A percentile compares a stretch with the other conserved stretches of the same genome.
Conservation (phyloP, 2,329 filamentous ascomycete genomes). For the Fusarium sublunatum region DNA sequence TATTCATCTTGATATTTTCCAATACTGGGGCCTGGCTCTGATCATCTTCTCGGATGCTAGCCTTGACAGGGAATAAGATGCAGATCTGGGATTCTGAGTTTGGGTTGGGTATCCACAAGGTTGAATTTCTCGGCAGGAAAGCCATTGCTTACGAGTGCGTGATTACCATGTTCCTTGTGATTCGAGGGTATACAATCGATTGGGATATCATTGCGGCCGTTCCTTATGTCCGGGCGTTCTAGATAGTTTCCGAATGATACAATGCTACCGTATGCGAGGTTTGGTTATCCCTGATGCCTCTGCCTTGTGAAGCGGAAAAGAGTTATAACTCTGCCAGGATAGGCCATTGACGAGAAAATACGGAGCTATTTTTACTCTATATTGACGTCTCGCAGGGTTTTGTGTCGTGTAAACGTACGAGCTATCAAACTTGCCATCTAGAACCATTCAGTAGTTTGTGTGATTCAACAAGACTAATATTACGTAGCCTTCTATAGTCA, state of each 20-base stretch:
- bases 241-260: background rate
- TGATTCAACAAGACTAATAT: background rate
- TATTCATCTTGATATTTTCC: background rate
- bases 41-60: slow-evolving; percentile 6
- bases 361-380: background rate
- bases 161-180: background rate
- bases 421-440: slow-evolving; percentile 9
- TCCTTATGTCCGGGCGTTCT: background rate
- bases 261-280: background rate
- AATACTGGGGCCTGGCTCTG: background rate
- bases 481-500: too few species aligned
- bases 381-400: background rate
- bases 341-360: background rate
- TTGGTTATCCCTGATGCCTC: slow-evolving; percentile 1
- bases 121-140: background rate
- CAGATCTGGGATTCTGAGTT: background rate
- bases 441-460: background rate
- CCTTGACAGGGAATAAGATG: background rate
- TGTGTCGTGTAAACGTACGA: background rate
- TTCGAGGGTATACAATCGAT: background rate
- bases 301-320: background rate
- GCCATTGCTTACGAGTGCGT: background rate
- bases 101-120: background rate
- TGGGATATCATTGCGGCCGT: background rate
- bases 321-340: background rate